These are phyloP conservation scores for Hanseniaspora sp. DNA, from an alignment of 1,139 yeast species.

Conservation along the genomic window DNA sequence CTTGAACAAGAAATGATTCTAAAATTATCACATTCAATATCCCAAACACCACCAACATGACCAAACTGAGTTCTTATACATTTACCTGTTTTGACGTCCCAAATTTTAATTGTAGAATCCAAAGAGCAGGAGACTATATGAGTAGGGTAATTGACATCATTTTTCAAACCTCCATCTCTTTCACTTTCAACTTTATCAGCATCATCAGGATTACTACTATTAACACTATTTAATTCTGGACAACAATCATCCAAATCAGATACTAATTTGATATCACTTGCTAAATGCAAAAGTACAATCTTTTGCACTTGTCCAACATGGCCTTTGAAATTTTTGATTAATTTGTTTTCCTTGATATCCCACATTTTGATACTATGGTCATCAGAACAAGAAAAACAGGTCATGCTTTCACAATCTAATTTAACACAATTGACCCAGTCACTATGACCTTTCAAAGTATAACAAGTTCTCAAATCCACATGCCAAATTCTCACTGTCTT, in stretches of 20 bases:
- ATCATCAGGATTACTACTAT: slow-evolving; percentile 30
- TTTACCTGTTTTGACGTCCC: slow-evolving; percentile 80
- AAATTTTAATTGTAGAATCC: slow-evolving; percentile 84
- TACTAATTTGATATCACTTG: slow-evolving; percentile 31
- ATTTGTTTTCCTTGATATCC: slow-evolving; percentile 73
- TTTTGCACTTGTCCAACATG: slow-evolving; percentile 78
- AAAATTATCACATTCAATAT: slow-evolving; percentile 88
- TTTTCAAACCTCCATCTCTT: slow-evolving; percentile 21
- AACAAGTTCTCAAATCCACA: slow-evolving; percentile 83
- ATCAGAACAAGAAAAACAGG: slow-evolving; percentile 79
- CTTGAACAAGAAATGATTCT: slow-evolving; percentile 90
- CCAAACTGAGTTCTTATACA: slow-evolving; percentile 92
- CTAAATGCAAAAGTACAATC: slow-evolving; percentile 67
- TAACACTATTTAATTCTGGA: slow-evolving; percentile 34
- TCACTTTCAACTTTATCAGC: slow-evolving; percentile 27
- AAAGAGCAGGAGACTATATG: slow-evolving; percentile 78
- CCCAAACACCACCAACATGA: slow-evolving; percentile 96
- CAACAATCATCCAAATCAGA: slow-evolving; percentile 28
- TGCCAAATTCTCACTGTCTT: slow-evolving; percentile 91
- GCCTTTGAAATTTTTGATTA: slow-evolving; percentile 57
- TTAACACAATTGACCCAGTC: slow-evolving; percentile 89
- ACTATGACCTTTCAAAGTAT: slow-evolving; percentile 81
- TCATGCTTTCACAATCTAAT: slow-evolving; percentile 65
- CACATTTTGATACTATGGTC: slow-evolving; percentile 91
- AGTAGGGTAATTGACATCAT: slow-evolving; percentile 46